Conservation (phyloP, 345 rosid genomes). For the Eucalyptus tenuipes region DNA sequence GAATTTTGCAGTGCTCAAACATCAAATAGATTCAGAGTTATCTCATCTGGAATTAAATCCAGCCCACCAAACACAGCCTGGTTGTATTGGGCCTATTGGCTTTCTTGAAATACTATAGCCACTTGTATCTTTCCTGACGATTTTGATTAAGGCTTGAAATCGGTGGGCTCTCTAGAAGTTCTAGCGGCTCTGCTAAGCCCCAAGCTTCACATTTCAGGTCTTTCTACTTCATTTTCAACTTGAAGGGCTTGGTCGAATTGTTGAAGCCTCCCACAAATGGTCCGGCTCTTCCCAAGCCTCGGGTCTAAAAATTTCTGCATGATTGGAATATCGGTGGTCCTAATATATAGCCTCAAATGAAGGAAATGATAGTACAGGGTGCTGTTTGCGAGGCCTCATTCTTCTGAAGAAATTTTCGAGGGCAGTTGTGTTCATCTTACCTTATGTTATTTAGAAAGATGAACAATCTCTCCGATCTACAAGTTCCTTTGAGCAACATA, state of each 20-base stretch:
- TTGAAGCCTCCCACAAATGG: not conserved
- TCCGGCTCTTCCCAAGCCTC: not conserved
- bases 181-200: not conserved
- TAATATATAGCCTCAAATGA: not conserved
- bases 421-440: not conserved
- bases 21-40: not conserved
- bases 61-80: not conserved
- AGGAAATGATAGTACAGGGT: not conserved
- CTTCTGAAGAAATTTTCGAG: not conserved
- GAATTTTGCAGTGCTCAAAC: not conserved
- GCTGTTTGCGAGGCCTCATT: not conserved
- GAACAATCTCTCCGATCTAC: not conserved
- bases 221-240: not conserved
- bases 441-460: not conserved
- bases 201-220: not conserved
- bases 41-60: not conserved
- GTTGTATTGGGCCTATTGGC: not conserved
- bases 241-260: not conserved
- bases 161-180: not conserved
- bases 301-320: not conserved
- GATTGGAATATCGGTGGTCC: not conserved
- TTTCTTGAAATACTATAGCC: not conserved
- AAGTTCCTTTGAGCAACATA: not conserved
- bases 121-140: not conserved
- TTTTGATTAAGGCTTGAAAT: not conserved